phyloP scores from a whole-genome alignment of 176 grass and related monocot genomes.

The Juncus inflexus region DNA sequence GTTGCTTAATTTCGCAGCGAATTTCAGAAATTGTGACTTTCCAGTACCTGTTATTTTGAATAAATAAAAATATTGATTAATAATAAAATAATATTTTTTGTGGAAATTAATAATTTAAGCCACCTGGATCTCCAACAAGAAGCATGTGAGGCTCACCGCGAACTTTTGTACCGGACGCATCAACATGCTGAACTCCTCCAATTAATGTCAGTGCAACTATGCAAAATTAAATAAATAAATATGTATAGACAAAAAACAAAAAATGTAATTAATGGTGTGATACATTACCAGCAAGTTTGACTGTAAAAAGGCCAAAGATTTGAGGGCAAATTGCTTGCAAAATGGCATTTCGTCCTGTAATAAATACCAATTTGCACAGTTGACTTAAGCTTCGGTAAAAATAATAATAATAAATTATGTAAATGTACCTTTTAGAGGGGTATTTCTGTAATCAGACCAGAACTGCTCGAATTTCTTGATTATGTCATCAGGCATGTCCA shows the following conservation, averaged over 20 bases:
- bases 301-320: conserved; percentile 87
- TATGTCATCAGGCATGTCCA: conserved; percentile 59
- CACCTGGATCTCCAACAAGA: conserved; percentile 98
- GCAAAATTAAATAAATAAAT: conserved; percentile 5
- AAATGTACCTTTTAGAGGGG: conserved; percentile 63
- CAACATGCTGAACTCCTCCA: conserved; percentile 85
- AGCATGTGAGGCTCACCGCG: conserved; percentile 96
- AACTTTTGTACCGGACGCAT: conserved; percentile 83
- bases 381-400: background rate
- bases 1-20: conserved; percentile 88
- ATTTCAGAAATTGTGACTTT: conserved; percentile 97
- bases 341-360: conserved; percentile 77
- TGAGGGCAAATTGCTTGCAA: conserved; percentile 81
- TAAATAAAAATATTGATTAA: background rate
- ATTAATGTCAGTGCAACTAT: conserved; percentile 95
- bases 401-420: conserved; percentile 2
- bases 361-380: background rate
- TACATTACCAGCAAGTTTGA: conserved; percentile 83
- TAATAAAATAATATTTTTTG: no score
- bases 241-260: background rate
- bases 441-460: conserved; percentile 40
- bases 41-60: conserved; percentile 71
- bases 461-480: conserved; percentile 52
- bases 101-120: no score
- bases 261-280: background rate